Base-by-base conservation (phyloP, 495 filamentous ascomycete species). In the Penicillium psychrofluorescens region DNA sequence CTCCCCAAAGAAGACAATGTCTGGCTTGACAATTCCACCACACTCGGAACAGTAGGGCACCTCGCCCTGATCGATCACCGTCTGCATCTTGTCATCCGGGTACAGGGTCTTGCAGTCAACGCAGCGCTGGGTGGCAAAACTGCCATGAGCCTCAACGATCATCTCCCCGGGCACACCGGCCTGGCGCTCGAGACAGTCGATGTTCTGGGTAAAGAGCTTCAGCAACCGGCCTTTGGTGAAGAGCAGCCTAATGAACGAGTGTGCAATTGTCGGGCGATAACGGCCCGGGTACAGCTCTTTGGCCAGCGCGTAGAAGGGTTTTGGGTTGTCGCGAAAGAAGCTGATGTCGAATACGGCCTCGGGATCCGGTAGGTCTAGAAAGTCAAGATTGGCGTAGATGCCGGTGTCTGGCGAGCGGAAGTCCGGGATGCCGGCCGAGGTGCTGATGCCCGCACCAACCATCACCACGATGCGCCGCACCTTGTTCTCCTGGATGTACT, bases 1-100 rank as follows among this genome's bases (percentile, higher is more conserved):
- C 65, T 98, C 92, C 36, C 91, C 92, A 54, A 97, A 98, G 67
- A 98, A 98, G 4, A 95, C 89, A 64, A 98, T 97, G 54, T 96
- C 91, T 3, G 92, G 92, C 65, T 98, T 97, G 38, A 97, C 88
- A 6, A 95, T 62, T 0, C 90, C 91, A 14, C 78, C 70, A 58
- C 94, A 98, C 27, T 72, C 52, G 14, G 58, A 40, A 56, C 92
- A 95, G 46, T 70, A 64, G 8, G 92, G 87, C 1, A 94, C 81
- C 27, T 80, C 59, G 22, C 76, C 78, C 28, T 67, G 61, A 6
- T 66, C 54, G 9, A 98, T 78, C 41, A 76, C 70, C 41, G 78
- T 63, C 46, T 78, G 74, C 86, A 98, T 95, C 40, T 75, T 46
- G 2, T 81, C 77, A 22, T 82, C 79, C 0, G 87, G 85, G 62